A percentile compares a stretch with the other conserved stretches of the same genome.
Conservation (phyloP, 2,329 filamentous ascomycete species). For the Nemania diffusa region DNA sequence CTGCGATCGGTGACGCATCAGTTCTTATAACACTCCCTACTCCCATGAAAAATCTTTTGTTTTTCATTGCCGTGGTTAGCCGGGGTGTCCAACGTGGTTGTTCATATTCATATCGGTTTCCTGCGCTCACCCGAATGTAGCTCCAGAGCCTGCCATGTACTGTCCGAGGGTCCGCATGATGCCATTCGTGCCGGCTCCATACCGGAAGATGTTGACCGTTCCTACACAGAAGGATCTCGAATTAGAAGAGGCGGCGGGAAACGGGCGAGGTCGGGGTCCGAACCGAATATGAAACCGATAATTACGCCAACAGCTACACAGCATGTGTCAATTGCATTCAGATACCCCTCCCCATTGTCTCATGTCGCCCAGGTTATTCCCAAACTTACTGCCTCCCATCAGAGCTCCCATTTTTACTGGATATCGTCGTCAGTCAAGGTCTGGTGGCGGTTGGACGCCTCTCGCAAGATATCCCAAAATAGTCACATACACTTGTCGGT, state of each 20-base stretch:
- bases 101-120: neutral
- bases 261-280: slow-evolving; percentile 15
- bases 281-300: slow-evolving; percentile 98
- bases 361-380: neutral
- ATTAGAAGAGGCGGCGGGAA: slow-evolving; percentile 18
- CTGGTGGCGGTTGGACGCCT: slow-evolving; percentile 18
- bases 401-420: slow-evolving; percentile 97
- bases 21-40: slow-evolving; percentile 97
- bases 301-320: slow-evolving; percentile 86
- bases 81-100: neutral
- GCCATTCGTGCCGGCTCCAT: slow-evolving; percentile 91
- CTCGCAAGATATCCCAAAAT: neutral
- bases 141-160: slow-evolving; percentile 95
- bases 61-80: slow-evolving; percentile 37
- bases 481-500: slow-evolving; percentile 73
- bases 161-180: slow-evolving; percentile 94
- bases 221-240: slow-evolving; percentile 61
- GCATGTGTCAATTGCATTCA: slow-evolving; percentile 24
- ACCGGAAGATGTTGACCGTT: slow-evolving; percentile 93
- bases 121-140: slow-evolving; percentile 85
- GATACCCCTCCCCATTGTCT: no score
- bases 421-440: slow-evolving; percentile 45
- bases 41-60: slow-evolving; percentile 91
- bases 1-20: slow-evolving; percentile 80
- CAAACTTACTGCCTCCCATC: slow-evolving; percentile 93